Evolutionary conservation across 768 basidiomycete species (phyloP).

Genomic region (Amanita molliuscula): DNA sequence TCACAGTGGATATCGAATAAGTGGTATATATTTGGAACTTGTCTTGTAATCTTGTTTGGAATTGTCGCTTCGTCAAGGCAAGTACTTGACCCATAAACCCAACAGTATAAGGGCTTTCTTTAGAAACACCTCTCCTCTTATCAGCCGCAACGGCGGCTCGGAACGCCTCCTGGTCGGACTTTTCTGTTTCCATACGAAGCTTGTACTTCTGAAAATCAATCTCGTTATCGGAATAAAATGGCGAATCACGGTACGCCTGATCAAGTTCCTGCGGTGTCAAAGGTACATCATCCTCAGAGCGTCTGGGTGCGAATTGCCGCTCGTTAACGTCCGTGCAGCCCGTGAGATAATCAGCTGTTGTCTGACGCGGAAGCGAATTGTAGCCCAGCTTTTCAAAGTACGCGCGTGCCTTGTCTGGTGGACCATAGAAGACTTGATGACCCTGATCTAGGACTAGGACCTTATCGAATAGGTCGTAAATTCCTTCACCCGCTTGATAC

Average conservation of each 20-base stretch:
- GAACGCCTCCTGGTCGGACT: slow-evolving; percentile 66
- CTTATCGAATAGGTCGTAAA: slow-evolving; percentile 77
- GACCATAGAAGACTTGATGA: slow-evolving; percentile 74
- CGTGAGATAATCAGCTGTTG: slow-evolving; percentile 78
- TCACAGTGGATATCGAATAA: slow-evolving; percentile 47
- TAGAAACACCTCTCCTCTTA: slow-evolving; percentile 70
- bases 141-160: slow-evolving; percentile 62
- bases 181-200: slow-evolving; percentile 43
- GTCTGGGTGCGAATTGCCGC: slow-evolving; percentile 63
- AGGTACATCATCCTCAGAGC: slow-evolving; percentile 48
- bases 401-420: slow-evolving; percentile 55
- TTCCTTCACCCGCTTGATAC: slow-evolving; percentile 78
- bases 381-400: slow-evolving; percentile 77
- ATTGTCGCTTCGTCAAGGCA: slow-evolving; percentile 62
- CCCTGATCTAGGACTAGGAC: slow-evolving; percentile 78
- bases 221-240: slow-evolving; percentile 30
- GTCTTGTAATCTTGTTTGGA: slow-evolving; percentile 67
- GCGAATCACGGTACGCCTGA: slow-evolving; percentile 43
- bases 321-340: slow-evolving; percentile 81
- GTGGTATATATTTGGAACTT: slow-evolving; percentile 68
- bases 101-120: slow-evolving; percentile 76
- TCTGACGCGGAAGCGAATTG: slow-evolving; percentile 68
- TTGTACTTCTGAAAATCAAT: slow-evolving; percentile 45
- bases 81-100: slow-evolving; percentile 67
- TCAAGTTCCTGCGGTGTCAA: slow-evolving; percentile 62